These are phyloP conservation scores for Talaromyces sp. DNA, from an alignment of 2,329 filamentous ascomycete species.

Conservation along the genomic window DNA sequence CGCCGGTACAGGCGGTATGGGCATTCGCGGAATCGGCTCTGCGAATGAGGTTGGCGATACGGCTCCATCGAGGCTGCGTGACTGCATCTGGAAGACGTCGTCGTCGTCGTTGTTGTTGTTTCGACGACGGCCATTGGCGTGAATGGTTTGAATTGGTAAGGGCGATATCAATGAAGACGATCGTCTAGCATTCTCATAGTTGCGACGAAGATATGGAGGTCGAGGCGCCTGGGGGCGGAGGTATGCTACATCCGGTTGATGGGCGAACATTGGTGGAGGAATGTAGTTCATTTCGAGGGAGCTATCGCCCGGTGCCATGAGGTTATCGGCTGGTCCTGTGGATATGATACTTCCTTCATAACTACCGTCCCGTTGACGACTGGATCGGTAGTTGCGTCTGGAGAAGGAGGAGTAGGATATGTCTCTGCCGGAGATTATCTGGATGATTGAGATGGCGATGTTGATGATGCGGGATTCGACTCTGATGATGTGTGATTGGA, in stretches of 20 bases:
- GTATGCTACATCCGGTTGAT: conserved; percentile 1
- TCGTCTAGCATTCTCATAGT: conserved; percentile 8
- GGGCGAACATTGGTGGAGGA: conserved; percentile 9
- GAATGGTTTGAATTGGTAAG: not conserved
- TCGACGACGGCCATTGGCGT: not conserved
- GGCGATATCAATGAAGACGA: not conserved
- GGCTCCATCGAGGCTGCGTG: conserved; percentile 10
- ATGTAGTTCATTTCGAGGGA: conserved; percentile 15
- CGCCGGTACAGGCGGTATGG: conserved; percentile 6
- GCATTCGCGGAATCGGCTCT: conserved; percentile 9
- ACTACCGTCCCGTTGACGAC: conserved; percentile 6
- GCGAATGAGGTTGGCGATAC: not conserved
- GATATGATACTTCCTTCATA: not conserved
- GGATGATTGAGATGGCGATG: conserved; percentile 14
- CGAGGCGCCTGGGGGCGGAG: conserved; percentile 14
- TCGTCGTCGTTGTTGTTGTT: not conserved
- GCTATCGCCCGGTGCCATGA: conserved; percentile 13
- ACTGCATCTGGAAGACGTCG: not conserved
- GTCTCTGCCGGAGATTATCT: conserved; percentile 2
- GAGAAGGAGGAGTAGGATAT: not conserved
- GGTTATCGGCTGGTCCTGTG: conserved; percentile 14
- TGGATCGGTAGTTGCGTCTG: not conserved
- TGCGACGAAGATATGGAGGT: conserved; percentile 13
- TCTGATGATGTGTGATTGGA: conserved; percentile 1
- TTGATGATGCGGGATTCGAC: conserved; percentile 13